Base-by-base conservation (phyloP, 805 yeast species). In the Tetrapisispora arboricola region DNA sequence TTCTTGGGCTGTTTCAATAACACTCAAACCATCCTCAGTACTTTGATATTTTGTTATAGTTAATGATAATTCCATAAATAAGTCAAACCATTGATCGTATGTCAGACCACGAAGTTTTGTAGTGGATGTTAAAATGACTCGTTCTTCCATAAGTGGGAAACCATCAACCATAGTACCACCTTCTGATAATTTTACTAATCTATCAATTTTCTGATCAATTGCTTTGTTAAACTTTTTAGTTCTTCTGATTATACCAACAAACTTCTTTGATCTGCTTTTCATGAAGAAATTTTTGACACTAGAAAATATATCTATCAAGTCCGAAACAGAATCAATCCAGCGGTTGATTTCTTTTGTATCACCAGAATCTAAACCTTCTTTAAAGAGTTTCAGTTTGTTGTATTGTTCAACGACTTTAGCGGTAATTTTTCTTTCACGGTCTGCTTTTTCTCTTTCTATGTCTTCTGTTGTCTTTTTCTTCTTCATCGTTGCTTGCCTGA, bases 311-410 rank as follows among this genome's bases (percentile, higher is more conserved):
- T 87, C 94, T 32, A 90, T 76, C 38, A 92, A 68, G 49, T 83
- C 94, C 2, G 84, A 74, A 0, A 90, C 95, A 5, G 78, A 66
- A 45, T 85, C 84, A 48, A 84, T 71, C 97, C 97, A 92, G 2
- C 84, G 74, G 7, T 72, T 67, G 2, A 77, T 71, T 0, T 92
- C 83, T n/a, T 75, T 76, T 13, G 59, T 63, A 46, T 79, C 80
- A 3, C 71, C 75, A 3, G 57, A 50, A 32, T 66, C 71, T 30
- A 77, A 47, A 3, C 75, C 75, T 1, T 63, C 63, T 26, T 68
- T 64, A 38, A 80, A 68, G 40, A 80, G 66, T 16, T 68, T 64
- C 57, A 82, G 65, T 45, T 80, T 66, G 12, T 71, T 68, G 52
- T 64, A 76, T 44, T 72, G 78, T 40, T 75, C 77, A 16, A 71